Evolutionary conservation across 331 rosid species (phyloP).

Genomic region (Ulmus americana): DNA sequence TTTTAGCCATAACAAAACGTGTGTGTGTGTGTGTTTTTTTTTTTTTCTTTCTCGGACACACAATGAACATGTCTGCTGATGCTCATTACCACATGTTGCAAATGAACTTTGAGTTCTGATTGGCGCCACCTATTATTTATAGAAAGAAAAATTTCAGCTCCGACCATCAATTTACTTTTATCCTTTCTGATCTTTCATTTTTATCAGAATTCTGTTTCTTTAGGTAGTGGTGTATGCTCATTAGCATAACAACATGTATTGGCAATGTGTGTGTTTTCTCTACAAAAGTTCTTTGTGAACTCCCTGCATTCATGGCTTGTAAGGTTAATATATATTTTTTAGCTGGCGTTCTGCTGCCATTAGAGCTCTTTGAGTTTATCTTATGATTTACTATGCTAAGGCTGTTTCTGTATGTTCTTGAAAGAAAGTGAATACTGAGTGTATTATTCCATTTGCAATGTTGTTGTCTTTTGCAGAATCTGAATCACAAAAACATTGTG

Average conservation of each 20-base stretch:
- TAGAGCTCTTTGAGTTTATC: background rate
- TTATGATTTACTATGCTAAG: background rate
- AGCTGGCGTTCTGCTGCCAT: constrained; percentile 4
- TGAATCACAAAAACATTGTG: constrained; percentile 97
- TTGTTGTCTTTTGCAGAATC: constrained; percentile 58
- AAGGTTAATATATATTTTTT: too few species aligned
- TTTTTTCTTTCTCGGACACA: background rate
- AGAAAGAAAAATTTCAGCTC: background rate
- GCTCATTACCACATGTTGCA: background rate
- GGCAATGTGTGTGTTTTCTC: background rate
- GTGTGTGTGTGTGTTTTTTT: too few species aligned
- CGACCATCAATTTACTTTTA: background rate
- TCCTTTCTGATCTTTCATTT: background rate
- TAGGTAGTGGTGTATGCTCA: background rate
- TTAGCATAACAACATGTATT: too few species aligned
- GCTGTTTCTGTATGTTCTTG: constrained; percentile 5
- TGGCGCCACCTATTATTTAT: background rate
- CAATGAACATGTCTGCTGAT: background rate
- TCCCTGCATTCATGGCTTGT: too few species aligned
- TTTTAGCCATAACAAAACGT: too few species aligned
- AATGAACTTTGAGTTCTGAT: background rate
- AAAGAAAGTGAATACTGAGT: constrained; percentile 12
- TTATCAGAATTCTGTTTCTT: background rate
- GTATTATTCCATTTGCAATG: constrained; percentile 11
- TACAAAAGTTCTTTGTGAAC: background rate